Conservation (phyloP, 2,329 filamentous ascomycete genomes). For the Cyclaneusma minus region DNA sequence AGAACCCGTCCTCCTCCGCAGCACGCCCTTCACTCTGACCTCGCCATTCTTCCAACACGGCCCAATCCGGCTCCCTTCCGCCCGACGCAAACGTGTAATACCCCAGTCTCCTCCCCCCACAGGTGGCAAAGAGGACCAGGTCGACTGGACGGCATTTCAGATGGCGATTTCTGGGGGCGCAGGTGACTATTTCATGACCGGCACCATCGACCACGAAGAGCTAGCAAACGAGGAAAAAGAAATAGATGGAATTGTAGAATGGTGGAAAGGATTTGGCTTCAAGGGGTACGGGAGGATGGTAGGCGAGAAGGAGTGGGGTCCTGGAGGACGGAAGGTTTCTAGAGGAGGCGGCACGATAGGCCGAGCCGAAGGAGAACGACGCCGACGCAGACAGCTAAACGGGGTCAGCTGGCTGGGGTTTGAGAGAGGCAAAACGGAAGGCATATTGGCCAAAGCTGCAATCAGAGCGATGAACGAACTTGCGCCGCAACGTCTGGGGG, state of each 20-base stretch:
- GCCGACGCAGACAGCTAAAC: background rate
- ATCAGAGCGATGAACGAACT: too few species aligned
- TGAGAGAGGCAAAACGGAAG: conserved; percentile 1
- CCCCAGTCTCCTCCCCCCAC: conserved; percentile 1
- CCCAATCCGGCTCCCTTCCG: conserved; percentile 33
- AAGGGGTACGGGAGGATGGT: conserved; percentile 2
- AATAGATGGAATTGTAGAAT: conserved; percentile 9
- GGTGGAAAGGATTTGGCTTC: conserved; percentile 12
- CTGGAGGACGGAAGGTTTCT: conserved; percentile 7
- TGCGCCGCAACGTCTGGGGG: too few species aligned
- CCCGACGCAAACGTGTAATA: conserved; percentile 21
- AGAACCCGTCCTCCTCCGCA: background rate
- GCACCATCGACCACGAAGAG: conserved; percentile 2
- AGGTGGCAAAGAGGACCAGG: conserved; percentile 31
- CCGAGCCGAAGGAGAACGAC: background rate
- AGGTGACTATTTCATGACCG: conserved; percentile 26
- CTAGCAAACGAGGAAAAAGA: conserved; percentile 8
- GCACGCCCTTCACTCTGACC: conserved; percentile 31
- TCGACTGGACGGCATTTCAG: conserved; percentile 51
- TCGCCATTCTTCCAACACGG: conserved; percentile 37
- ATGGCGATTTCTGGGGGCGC: conserved; percentile 45
- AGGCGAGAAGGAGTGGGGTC: background rate
- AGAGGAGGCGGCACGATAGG: conserved; percentile 2
- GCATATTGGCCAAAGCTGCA: too few species aligned
- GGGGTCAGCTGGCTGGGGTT: too few species aligned